A percentile compares a stretch with the other conserved stretches of the same genome.
Evolutionary conservation across 202 grass and related monocot genomes (phyloP).

Genomic region (Bolboschoenoplectus hybrid): DNA sequence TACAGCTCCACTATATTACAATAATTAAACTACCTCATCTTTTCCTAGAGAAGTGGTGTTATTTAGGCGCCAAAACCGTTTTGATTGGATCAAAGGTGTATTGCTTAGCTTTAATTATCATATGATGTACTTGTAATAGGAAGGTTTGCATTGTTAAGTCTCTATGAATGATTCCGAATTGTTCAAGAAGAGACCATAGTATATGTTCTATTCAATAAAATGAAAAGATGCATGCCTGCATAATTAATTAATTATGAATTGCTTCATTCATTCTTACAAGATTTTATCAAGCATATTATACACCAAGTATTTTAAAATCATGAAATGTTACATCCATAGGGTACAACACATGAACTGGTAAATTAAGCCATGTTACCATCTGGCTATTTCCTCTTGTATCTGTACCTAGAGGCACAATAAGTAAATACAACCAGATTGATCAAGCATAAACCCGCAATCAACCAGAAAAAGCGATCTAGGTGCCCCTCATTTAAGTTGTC

Average conservation of each 20-base stretch:
- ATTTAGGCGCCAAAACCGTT: not conserved
- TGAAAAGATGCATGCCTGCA: not conserved
- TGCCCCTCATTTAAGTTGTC: conserved; percentile 49
- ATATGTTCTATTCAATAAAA: not conserved
- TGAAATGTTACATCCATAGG: not conserved
- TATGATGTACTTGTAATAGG: not conserved
- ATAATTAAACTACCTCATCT: not conserved
- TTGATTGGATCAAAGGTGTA: not conserved
- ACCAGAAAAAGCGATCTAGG: conserved; percentile 44
- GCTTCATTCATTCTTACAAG: conserved; percentile 2
- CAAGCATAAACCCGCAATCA: conserved; percentile 34
- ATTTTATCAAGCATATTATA: not conserved
- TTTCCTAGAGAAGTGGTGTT: not conserved
- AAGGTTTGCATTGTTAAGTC: not conserved
- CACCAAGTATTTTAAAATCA: not conserved
- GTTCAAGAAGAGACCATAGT: not conserved
- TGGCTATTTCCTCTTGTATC: conserved; percentile 40
- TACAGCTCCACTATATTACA: not conserved
- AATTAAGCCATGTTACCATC: not conserved
- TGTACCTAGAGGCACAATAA: conserved; percentile 48
- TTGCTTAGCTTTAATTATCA: not conserved
- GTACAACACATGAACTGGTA: not conserved
- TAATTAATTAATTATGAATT: not conserved
- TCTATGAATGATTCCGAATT: not conserved
- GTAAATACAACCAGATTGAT: conserved; percentile 48